Evolutionary conservation across 768 basidiomycete genomes (phyloP).

Genomic region (Plicaturopsis crispa): DNA sequence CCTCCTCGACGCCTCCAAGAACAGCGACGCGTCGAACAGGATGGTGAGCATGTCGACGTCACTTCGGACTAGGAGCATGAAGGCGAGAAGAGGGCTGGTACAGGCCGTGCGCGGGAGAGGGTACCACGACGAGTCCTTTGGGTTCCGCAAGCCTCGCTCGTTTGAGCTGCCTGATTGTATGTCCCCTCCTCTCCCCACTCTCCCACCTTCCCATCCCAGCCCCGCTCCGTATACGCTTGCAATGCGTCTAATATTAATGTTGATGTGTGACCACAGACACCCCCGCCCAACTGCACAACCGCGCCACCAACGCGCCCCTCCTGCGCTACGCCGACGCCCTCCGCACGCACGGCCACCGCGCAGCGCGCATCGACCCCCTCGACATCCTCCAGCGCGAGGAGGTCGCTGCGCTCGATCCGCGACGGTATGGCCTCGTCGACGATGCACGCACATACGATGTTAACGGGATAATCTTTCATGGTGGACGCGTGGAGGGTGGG

Average conservation of each 20-base stretch:
- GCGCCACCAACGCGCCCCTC: conserved; percentile 66
- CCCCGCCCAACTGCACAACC: conserved; percentile 54
- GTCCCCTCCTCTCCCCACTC: conserved; percentile 16
- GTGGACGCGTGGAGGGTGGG: conserved; percentile 19
- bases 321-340: conserved; percentile 87
- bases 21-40: no score
- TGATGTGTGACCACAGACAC: conserved; percentile 39
- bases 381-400: conserved; percentile 81
- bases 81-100: no score
- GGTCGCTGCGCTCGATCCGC: conserved; percentile 68
- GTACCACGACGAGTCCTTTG: conserved; percentile 80
- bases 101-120: not conserved
- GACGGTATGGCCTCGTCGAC: conserved; percentile 67
- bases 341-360: conserved; percentile 79
- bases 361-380: conserved; percentile 81
- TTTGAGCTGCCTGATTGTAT: conserved; percentile 69
- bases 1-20: no score
- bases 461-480: conserved; percentile 73
- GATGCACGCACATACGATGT: conserved; percentile 52
- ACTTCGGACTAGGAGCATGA: no score
- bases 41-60: no score
- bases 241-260: not conserved
- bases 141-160: conserved; percentile 57
- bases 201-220: not conserved
- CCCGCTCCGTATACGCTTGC: not conserved